phyloP scores from a whole-genome alignment of 352 stramenopile genomes.

The Globisporangium solare region DNA sequence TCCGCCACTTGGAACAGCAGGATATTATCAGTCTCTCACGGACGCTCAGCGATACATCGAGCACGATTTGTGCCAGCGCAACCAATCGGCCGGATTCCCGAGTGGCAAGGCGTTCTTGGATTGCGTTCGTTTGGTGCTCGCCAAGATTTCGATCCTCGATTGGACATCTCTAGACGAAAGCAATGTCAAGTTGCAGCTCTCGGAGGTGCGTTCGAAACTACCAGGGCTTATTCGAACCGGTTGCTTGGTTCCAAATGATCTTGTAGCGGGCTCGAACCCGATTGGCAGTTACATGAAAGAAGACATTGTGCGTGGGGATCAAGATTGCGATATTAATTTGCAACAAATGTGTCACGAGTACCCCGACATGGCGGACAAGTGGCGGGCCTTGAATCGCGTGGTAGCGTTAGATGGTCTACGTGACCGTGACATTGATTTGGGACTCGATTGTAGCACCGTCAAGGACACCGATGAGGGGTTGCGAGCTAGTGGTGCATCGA shows the following conservation, averaged over 20 bases:
- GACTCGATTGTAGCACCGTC: constrained; percentile 20
- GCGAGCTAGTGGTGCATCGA: constrained; percentile 12
- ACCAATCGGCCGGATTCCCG: constrained; percentile 24
- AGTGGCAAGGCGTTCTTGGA: constrained; percentile 52
- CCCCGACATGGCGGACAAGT: constrained; percentile 28
- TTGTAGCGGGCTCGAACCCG: constrained; percentile 14
- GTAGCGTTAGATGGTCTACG: constrained; percentile 21
- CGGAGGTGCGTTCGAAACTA: constrained; percentile 40
- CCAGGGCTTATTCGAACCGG: constrained; percentile 42
- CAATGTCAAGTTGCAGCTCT: constrained; percentile 37
- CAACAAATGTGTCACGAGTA: constrained; percentile 21
- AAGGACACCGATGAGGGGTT: constrained; percentile 13
- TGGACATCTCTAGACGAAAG: constrained; percentile 69
- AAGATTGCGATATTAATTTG: background rate
- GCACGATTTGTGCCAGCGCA: constrained; percentile 12
- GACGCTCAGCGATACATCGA: constrained; percentile 38
- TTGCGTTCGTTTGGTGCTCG: constrained; percentile 55
- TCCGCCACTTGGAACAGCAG: constrained; percentile 51
- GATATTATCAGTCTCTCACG: constrained; percentile 59
- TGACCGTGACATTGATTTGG: constrained; percentile 47
- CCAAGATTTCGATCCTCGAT: constrained; percentile 71
- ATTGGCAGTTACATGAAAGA: constrained; percentile 27
- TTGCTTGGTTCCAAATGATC: constrained; percentile 23
- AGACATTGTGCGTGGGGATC: constrained; percentile 13
- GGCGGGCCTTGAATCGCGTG: constrained; percentile 15